Evolutionary conservation across 768 basidiomycete species (phyloP), one percentile per base, ranked within the genome.

Genomic region (Amanita fuliginea): DNA sequence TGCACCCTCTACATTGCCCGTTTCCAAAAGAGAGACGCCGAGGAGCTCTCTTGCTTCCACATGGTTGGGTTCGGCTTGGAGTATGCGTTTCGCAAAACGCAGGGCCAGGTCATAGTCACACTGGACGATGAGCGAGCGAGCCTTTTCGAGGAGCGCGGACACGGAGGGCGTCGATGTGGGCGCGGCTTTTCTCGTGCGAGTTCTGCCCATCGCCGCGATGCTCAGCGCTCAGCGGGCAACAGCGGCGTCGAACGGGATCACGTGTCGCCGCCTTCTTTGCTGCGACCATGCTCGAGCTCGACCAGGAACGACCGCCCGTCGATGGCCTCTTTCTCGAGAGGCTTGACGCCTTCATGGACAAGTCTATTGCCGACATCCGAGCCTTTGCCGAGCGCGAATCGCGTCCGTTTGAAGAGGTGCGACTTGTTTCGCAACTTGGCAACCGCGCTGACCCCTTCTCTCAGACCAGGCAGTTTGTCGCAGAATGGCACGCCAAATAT

Each of bases 91-190:
- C 34, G 81, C 68, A 61, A 94, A 93, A 46, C 75, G 78, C 45
- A 74, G 66, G 2, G 91, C 89, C 42, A 94, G 78, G 44, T 84
- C 77, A 61, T 87, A 92, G 64, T 93, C 82, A 59, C 85, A 90
- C 67, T 91, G 86, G 19, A 81, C 73, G 56, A 94, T 76, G 48
- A 94, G 71, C n/a, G 75, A 69, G 59, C 88, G 87, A 0, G 87
- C 81, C 62, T 91, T 92, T 60, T 81, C 78, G 30, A 88, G 66
- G 5, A 91, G 67, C 9, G 81, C 67, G 8, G 71, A 47, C 47
- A 77, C 63, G 24, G 81, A 64, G 1, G 79, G 79, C 57, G 70
- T 70, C 51, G 67, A 62, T 26, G 57, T 59, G 13, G 56, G 57
- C 60, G 22, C 22, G 3, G 72, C 69, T 59, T 72, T 77, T 59